Base-by-base conservation (phyloP, 257 asterid genomes). In the Linaria vulgaris region DNA sequence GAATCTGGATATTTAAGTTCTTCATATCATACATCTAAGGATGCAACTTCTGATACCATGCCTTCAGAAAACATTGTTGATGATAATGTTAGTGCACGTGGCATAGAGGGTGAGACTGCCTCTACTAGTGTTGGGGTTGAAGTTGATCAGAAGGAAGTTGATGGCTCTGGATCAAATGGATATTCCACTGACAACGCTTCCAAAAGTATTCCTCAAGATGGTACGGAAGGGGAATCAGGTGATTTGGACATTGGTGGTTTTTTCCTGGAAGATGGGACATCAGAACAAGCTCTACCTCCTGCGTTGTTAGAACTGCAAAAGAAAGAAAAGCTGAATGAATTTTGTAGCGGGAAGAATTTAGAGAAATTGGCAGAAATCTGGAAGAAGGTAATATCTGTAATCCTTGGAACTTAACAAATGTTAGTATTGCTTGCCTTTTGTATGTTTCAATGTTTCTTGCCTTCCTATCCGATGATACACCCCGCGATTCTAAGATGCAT, bases 311-410 rank as follows among this genome's bases (percentile, higher is more conserved):
- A 87, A 65, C 78, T 82, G 24, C 89, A 82, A 61, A 87, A 75
- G 85, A 82, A 79, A 75, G 96, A 87, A 69, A 87, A 75, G 77
- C 20, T 79, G 78, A 89, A 74, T 80, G 99, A 87, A 77, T 79
- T 89, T 69, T 70, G 66, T 50, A 79, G 85, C 56, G 91, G 67
- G 71, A 83, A 81, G 68, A 85, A 85, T 78, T 67, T 85, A 51
- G 89, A 75, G 76, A 87, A 92, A 82, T 51, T 92, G 80, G 96
- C 87, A 74, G 99, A 97, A 65, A 80, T 82, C 78, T 92, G 99
- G 99, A 92, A 83, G 85, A 85, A 85, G 97, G 99, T 92, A 85
- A 67, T 43, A 56, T 57, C 31, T 51, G 65, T 47, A 37, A 63
- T 51, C 69, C 45, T 31, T 70, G 66, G 44, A 54, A 52, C 62